Base-by-base conservation (phyloP, 768 basidiomycete genomes). In the Lentinus brumalis region DNA sequence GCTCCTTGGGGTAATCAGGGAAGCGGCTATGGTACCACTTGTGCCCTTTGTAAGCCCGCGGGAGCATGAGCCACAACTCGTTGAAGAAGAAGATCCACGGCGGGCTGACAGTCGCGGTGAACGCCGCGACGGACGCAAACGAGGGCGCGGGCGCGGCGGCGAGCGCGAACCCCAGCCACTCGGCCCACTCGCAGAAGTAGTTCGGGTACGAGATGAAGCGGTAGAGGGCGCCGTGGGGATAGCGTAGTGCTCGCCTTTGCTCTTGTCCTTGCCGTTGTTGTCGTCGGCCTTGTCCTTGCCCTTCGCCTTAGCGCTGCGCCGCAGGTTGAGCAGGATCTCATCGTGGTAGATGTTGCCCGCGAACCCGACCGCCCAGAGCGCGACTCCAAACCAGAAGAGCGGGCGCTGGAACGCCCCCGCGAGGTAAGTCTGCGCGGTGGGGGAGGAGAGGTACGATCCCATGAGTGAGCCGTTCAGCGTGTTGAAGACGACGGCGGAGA, bases 131-230 rank as follows among this genome's bases (percentile, higher is more conserved):
- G 16, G 75, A 70, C 49, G 69, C 60, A 69, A 75, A 53, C 9
- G 70, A 64, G 9, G 70, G 84, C 0, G 80, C 8, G 1, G 87
- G 85, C 5, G 84, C 76, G 4, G 91, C 83, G 6, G 92, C 91
- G 41, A 97, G 71, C 1, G 92, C 89, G 72, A 89, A 98, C 8
- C 91, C 94, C 10, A 85, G 65, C 95, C 96, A 98, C 75, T 98
- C 96, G 57, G 89, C 60, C 96, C 96, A 98, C 71, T 98, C 96
- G 75, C 89, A 94, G 18, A 94, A 76, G 76, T 98, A 98, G 73
- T 97, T 94, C 10, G 96, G 96, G 76, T 88, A 96, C 6, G 94
- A 93, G 67, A 98, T 78, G 69, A 84, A 87, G 45, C 72, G 67
- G 79, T 90, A 97, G 16, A 96, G 76, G 21, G 85, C 81, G 0